Conservation (phyloP, 2,329 filamentous ascomycete species). For the Amauroascus verrucosus region DNA sequence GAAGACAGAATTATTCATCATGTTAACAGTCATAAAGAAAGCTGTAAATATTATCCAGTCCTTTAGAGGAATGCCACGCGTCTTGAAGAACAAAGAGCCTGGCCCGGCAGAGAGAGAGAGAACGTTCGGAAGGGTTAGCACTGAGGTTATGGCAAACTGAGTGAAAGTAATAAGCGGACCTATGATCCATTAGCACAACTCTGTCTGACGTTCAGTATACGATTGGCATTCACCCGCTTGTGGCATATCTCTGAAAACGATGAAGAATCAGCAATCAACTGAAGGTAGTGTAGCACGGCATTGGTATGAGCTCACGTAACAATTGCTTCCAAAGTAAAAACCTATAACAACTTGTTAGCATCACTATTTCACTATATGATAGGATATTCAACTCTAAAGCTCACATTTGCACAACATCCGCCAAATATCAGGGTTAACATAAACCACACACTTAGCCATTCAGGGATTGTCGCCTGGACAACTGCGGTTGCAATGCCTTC, state of each 20-base stretch:
- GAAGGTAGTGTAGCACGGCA: slow-evolving; percentile 1
- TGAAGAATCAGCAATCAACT: slow-evolving; percentile 11
- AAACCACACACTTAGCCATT: slow-evolving; percentile 52
- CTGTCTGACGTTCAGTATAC: slow-evolving; percentile 14
- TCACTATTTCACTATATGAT: neutral
- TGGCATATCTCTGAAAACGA: slow-evolving; percentile 6
- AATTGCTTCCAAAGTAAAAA: slow-evolving; percentile 92
- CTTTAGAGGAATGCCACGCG: slow-evolving; percentile 68
- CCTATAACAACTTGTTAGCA: slow-evolving; percentile 40
- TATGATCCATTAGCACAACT: slow-evolving; percentile 26
- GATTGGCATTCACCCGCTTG: slow-evolving; percentile 13
- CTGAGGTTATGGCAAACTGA: slow-evolving; percentile 73
- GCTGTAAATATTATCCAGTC: slow-evolving; percentile 83
- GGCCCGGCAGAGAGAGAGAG: slow-evolving; percentile 52
- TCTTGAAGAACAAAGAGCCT: slow-evolving; percentile 61
- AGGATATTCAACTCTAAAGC: slow-evolving; percentile 20
- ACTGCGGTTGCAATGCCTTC: slow-evolving; percentile 22
- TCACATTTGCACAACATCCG: slow-evolving; percentile 85
- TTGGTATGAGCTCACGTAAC: slow-evolving; percentile 58
- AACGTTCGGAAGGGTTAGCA: slow-evolving; percentile 66
- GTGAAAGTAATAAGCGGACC: slow-evolving; percentile 81
- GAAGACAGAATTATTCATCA: slow-evolving; percentile 96
- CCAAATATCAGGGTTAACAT: slow-evolving; percentile 88
- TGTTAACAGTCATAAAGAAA: slow-evolving; percentile 86
- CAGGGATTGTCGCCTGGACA: slow-evolving; percentile 39